Conservation (phyloP, 2,329 filamentous ascomycete species). For the Thermoascus crustaceus region DNA sequence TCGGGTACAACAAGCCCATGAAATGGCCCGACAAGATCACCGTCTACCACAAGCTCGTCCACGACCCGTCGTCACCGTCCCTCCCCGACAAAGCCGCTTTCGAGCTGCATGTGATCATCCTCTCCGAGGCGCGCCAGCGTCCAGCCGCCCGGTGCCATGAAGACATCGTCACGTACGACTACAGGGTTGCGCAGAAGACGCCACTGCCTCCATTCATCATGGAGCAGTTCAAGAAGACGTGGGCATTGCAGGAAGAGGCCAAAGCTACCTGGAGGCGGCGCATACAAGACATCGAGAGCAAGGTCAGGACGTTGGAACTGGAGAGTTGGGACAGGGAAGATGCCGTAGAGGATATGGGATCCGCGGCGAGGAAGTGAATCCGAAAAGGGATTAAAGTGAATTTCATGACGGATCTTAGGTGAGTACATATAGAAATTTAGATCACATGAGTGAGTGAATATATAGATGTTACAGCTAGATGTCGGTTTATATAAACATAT, state of each 20-base stretch:
- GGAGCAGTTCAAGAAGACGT: conserved; percentile 52
- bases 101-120: conserved; percentile 52
- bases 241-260: conserved; percentile 53
- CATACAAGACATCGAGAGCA: conserved; percentile 50
- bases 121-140: conserved; percentile 68
- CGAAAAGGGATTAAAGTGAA: background rate
- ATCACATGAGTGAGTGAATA: no score
- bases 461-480: no score
- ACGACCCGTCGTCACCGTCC: conserved; percentile 36
- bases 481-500: no score
- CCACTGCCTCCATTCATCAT: conserved; percentile 53
- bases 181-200: conserved; percentile 50
- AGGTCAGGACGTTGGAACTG: conserved; percentile 57
- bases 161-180: conserved; percentile 74
- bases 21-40: conserved; percentile 73
- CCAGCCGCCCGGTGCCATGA: conserved; percentile 67
- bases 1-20: conserved; percentile 59
- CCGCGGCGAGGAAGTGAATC: conserved; percentile 15
- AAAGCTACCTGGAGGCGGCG: conserved; percentile 44
- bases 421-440: background rate
- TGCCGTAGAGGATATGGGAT: conserved; percentile 63
- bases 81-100: conserved; percentile 24
- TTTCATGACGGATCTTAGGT: background rate
- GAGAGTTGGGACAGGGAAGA: conserved; percentile 64
- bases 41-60: conserved; percentile 69